Percentiles rank a stretch among this genome's conserved stretches.
phyloP scores from a whole-genome alignment of 768 basidiomycete genomes.

The Trametes cingulata region DNA sequence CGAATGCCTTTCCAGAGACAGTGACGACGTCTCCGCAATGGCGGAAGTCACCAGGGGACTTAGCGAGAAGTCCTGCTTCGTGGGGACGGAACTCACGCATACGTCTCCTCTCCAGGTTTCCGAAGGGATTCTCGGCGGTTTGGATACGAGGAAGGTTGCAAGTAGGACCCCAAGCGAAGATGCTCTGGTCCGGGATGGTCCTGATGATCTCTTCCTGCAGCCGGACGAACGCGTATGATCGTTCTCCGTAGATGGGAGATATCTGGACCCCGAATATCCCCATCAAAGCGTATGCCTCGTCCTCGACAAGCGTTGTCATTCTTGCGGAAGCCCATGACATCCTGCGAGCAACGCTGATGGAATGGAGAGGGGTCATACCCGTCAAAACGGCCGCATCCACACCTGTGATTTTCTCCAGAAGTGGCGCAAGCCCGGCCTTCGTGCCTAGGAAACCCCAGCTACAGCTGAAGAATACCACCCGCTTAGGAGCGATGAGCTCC shows the following conservation, averaged over 20 bases:
- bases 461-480: background rate
- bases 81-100: too few relatives aligned
- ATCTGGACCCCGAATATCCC: slow-evolving; percentile 14
- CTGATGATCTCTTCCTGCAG: slow-evolving; percentile 11
- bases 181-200: slow-evolving; percentile 1
- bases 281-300: slow-evolving; percentile 12
- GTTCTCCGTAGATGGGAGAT: slow-evolving; percentile 5
- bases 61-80: too few relatives aligned
- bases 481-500: slow-evolving; percentile 2
- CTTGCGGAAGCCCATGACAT: slow-evolving; percentile 12
- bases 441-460: background rate
- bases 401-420: background rate
- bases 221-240: background rate
- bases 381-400: background rate
- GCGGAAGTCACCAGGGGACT: too few relatives aligned
- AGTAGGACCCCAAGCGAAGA: slow-evolving; percentile 9
- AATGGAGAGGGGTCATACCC: background rate
- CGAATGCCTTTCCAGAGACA: too few relatives aligned
- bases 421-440: background rate
- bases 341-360: slow-evolving; percentile 5
- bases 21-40: too few relatives aligned
- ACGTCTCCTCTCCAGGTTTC: too few relatives aligned
- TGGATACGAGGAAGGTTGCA: background rate
- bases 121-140: too few relatives aligned
- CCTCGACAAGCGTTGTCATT: slow-evolving; percentile 7